Evolutionary conservation across 2,329 filamentous ascomycete species (phyloP).

Genomic region (Xylariaceae sp.): DNA sequence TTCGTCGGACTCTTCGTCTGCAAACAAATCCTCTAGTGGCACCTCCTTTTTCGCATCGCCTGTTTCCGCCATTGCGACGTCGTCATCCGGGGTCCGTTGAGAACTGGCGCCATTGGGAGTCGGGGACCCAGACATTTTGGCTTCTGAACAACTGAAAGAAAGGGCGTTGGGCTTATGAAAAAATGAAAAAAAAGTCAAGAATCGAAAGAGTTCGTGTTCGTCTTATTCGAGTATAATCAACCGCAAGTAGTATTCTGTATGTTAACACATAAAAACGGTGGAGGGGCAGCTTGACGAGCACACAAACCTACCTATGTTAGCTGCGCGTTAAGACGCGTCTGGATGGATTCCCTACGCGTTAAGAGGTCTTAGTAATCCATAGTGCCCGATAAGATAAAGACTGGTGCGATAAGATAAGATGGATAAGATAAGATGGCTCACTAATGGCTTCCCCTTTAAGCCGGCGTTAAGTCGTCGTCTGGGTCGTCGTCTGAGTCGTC

Average conservation of each 20-base stretch:
- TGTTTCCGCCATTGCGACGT: conserved; percentile 39
- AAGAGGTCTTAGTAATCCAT: too few species aligned
- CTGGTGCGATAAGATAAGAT: too few species aligned
- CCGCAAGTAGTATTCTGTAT: background rate
- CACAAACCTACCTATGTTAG: background rate
- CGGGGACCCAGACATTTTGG: conserved; percentile 34
- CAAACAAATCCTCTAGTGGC: conserved; percentile 56
- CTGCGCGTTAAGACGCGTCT: background rate
- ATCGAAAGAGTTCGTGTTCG: conserved; percentile 28
- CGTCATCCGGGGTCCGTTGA: conserved; percentile 29
- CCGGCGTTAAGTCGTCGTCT: too few species aligned
- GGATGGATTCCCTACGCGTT: background rate
- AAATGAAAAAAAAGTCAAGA: conserved; percentile 39
- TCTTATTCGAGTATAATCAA: background rate
- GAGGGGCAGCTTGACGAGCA: background rate
- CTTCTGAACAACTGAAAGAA: conserved; percentile 32
- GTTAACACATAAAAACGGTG: background rate
- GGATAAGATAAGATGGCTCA: background rate
- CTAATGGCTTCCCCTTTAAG: background rate
- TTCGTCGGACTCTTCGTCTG: conserved; percentile 54
- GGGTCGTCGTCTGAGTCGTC: too few species aligned
- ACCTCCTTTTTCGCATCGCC: conserved; percentile 39
- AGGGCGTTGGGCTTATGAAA: conserved; percentile 29
- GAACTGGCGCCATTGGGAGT: conserved; percentile 27
- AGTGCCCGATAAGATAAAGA: background rate